Conservation (phyloP, 202 grass and related monocot genomes). For the Sporobolus alterniflorus region DNA sequence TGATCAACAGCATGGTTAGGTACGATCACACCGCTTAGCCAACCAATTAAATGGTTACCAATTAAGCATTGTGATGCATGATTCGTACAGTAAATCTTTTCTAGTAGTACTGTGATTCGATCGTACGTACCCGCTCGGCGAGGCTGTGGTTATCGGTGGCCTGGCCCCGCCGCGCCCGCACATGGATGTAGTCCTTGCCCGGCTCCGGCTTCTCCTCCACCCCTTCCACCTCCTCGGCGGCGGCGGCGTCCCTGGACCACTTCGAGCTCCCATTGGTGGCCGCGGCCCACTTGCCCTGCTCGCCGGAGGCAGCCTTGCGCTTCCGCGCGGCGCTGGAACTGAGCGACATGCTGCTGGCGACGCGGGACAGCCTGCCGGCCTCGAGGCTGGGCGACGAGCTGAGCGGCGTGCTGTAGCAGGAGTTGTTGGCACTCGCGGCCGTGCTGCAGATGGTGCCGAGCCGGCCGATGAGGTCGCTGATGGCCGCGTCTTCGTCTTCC, state of each 20-base stretch:
- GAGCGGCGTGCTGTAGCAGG: constrained; percentile 85
- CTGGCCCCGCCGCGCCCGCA: constrained; percentile 81
- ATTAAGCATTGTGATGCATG: too few species aligned
- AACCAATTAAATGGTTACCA: too few species aligned
- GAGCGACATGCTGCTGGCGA: constrained; percentile 59
- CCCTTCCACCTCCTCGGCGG: background rate
- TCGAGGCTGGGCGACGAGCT: constrained; percentile 55
- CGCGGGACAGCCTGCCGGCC: constrained; percentile 52
- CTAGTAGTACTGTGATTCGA: too few species aligned
- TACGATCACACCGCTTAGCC: too few species aligned
- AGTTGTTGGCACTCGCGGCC: constrained; percentile 51
- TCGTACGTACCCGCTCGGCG: constrained; percentile 72
- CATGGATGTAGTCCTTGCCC: constrained; percentile 84
- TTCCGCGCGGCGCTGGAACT: constrained; percentile 49
- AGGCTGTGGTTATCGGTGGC: constrained; percentile 96
- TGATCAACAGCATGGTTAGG: background rate
- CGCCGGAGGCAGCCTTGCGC: constrained; percentile 52
- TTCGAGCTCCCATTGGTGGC: constrained; percentile 44
- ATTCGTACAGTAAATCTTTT: too few species aligned
- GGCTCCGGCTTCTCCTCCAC: constrained; percentile 25
- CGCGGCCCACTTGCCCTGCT: constrained; percentile 41
- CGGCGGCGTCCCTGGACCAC: constrained; percentile 23
- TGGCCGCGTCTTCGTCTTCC: constrained; percentile 31
- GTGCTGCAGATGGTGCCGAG: constrained; percentile 83
- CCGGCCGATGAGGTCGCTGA: constrained; percentile 84